These are phyloP conservation scores for Lasiosphaeris hirsuta DNA, from an alignment of 495 filamentous ascomycete species.

Conservation along the genomic window DNA sequence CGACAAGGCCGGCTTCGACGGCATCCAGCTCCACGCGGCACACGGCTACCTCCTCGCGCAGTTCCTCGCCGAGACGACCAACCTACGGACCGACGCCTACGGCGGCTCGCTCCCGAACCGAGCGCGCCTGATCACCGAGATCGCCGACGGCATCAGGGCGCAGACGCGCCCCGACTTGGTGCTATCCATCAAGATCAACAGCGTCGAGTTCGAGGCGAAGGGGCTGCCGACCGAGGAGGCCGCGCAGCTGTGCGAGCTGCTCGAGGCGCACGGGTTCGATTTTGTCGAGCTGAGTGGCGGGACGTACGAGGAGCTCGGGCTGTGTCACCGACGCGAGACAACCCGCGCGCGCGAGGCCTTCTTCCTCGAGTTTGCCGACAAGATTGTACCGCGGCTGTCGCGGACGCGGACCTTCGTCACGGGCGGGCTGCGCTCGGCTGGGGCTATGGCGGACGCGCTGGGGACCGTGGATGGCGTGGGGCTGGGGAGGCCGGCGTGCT, in stretches of 20 bases:
- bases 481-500: constrained; percentile 51
- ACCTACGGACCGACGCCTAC: constrained; percentile 59
- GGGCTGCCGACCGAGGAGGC: constrained; percentile 58
- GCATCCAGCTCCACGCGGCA: constrained; percentile 54
- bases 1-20: constrained; percentile 58
- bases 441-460: constrained; percentile 58
- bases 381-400: constrained; percentile 50
- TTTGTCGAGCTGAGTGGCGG: constrained; percentile 65
- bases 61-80: constrained; percentile 60
- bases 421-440: constrained; percentile 59
- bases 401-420: constrained; percentile 59
- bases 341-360: constrained; percentile 59
- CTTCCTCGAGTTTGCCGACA: constrained; percentile 65
- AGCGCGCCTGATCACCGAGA: constrained; percentile 52
- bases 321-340: constrained; percentile 51
- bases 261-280: constrained; percentile 57
- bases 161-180: constrained; percentile 49
- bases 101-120: constrained; percentile 57
- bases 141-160: constrained; percentile 47
- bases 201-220: constrained; percentile 60
- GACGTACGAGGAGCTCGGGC: constrained; percentile 56
- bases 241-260: constrained; percentile 48
- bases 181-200: constrained; percentile 65
- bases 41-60: constrained; percentile 70
- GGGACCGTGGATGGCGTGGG: constrained; percentile 56